Conservation (phyloP, 495 filamentous ascomycete species). For the Annulohypoxylon moriforme region DNA sequence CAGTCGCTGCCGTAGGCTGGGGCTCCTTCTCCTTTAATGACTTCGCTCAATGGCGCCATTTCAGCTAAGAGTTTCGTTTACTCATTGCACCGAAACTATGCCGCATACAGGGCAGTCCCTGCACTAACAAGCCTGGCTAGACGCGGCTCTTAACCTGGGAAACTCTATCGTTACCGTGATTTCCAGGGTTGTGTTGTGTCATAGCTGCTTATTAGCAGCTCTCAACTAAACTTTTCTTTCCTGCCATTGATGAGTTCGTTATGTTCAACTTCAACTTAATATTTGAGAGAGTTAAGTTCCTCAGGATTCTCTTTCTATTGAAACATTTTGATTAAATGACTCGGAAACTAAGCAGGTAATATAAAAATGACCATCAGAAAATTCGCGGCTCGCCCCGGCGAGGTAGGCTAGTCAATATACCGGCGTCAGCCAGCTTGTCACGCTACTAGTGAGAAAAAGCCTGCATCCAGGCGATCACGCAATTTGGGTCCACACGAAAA, state of each 20-base stretch:
- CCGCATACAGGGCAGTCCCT: constrained; percentile 18
- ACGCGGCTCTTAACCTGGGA: constrained; percentile 31
- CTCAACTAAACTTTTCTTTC: neutral
- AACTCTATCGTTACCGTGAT: neutral
- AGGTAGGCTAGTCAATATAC: constrained; percentile 12
- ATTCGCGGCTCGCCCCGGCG: constrained; percentile 12
- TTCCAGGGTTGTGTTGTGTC: neutral
- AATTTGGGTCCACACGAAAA: constrained; percentile 39
- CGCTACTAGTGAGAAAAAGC: constrained; percentile 29
- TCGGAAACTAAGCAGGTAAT: neutral
- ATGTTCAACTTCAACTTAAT: neutral
- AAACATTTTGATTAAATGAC: neutral
- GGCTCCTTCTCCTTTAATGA: neutral
- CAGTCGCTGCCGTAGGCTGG: neutral
- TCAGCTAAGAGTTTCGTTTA: constrained; percentile 27
- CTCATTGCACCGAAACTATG: constrained; percentile 34
- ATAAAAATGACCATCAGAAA: constrained; percentile 4
- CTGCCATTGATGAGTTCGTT: neutral
- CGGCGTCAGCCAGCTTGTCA: constrained; percentile 20
- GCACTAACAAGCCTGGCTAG: constrained; percentile 17
- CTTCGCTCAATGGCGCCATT: constrained; percentile 32
- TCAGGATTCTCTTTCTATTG: neutral
- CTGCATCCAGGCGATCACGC: constrained; percentile 41
- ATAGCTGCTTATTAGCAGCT: constrained; percentile 5
- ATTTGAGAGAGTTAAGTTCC: neutral